Conservation (phyloP, 768 basidiomycete genomes). For the Tremella fuciformis region DNA sequence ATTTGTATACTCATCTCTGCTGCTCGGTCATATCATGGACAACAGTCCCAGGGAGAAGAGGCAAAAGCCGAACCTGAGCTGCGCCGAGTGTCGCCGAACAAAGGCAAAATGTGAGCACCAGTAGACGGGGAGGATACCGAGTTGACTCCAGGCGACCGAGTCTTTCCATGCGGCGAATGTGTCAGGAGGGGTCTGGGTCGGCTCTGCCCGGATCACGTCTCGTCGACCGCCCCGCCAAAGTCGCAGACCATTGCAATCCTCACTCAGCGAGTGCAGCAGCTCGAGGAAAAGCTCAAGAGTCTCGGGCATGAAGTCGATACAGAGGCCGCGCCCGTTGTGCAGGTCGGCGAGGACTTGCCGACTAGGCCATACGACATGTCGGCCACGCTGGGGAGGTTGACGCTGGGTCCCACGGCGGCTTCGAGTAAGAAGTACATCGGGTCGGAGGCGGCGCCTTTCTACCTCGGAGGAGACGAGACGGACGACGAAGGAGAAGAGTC, state of each 20-base stretch:
- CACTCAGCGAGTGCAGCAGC: slow-evolving; percentile 3
- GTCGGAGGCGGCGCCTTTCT: slow-evolving; percentile 12
- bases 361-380: slow-evolving; percentile 8
- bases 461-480: not conserved
- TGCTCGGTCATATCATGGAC: no score
- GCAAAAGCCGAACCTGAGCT: slow-evolving; percentile 1
- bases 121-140: no score
- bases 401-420: slow-evolving; percentile 1
- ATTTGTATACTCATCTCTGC: no score
- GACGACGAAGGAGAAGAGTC: slow-evolving; percentile 3
- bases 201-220: slow-evolving; percentile 5
- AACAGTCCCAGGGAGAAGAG: no score
- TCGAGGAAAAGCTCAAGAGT: slow-evolving; percentile 4
- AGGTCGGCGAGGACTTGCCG: not conserved
- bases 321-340: not conserved
- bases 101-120: slow-evolving; percentile 10
- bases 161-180: slow-evolving; percentile 13
- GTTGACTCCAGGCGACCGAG: not conserved
- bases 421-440: slow-evolving; percentile 7
- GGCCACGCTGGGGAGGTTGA: slow-evolving; percentile 7
- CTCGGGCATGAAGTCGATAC: not conserved
- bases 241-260: slow-evolving; percentile 7
- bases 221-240: slow-evolving; percentile 7
- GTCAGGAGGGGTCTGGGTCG: not conserved
- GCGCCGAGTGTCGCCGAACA: slow-evolving; percentile 10